Conservation (phyloP, 2,329 filamentous ascomycete genomes). For the Chrysoporthe puriensis region DNA sequence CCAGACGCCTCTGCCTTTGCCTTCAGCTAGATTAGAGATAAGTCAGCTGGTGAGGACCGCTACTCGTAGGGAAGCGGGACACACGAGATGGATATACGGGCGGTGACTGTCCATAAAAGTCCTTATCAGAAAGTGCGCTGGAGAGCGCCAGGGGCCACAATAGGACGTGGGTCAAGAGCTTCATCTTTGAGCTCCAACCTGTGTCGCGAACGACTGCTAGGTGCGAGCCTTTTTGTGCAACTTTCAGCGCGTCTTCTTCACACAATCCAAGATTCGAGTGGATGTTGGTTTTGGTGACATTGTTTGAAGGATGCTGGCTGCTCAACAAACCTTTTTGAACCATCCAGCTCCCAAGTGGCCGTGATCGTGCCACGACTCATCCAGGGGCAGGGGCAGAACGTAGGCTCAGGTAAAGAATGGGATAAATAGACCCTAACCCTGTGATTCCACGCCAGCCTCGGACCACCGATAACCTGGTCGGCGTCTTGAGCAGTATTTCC, state of each 20-base stretch:
- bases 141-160: slow-evolving; percentile 3
- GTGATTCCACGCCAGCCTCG: too few species aligned
- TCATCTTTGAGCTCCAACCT: slow-evolving; percentile 1
- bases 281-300: not conserved
- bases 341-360: not conserved
- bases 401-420: not conserved
- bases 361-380: not conserved
- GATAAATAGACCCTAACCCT: not conserved
- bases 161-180: not conserved
- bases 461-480: too few species aligned
- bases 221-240: not conserved
- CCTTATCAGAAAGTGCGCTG: slow-evolving; percentile 18
- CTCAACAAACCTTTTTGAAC: not conserved
- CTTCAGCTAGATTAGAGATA: slow-evolving; percentile 26
- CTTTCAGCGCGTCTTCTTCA: not conserved
- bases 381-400: not conserved
- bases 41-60: not conserved
- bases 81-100: slow-evolving; percentile 31
- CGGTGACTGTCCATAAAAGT: slow-evolving; percentile 28
- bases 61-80: slow-evolving; percentile 3
- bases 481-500: too few species aligned
- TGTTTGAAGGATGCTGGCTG: not conserved
- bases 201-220: not conserved
- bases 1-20: slow-evolving; percentile 50
- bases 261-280: not conserved